Evolutionary conservation across 2,329 filamentous ascomycete genomes (phyloP), one percentile per base, ranked within the genome.

Genomic region (Aspergillus pseudoterreus): DNA sequence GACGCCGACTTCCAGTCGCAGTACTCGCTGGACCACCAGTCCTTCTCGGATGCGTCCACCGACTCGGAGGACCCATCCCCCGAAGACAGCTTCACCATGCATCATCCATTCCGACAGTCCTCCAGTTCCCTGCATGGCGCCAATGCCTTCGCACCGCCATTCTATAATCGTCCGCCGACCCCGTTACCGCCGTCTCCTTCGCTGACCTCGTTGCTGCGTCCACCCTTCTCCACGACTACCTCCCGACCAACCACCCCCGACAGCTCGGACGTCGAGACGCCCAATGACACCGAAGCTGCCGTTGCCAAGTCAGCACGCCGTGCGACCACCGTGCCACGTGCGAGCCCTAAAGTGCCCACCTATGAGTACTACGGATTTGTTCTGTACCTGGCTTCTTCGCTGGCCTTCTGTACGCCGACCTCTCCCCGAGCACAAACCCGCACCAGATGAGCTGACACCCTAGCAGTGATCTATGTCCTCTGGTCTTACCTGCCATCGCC

Each of bases 341-440:
- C 91, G 1, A 87, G 87, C 49, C 94, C 94, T 1, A 91, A 94
- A 68, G 92, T 99, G 2, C 94, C 94, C n/a, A 99, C 94, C 0
- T 97, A 99, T 75, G 94, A 99, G 70, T 99, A 97, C 82, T 97
- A 97, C 70, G 94, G 94, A 68, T 99, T 99, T 74, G 92, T 95
- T 49, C 82, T 99, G 45, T 97, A 99, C 75, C 81, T 99, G 36
- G 90, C 92, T 66, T 92, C 87, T 56, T 90, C 86, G 19, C 78
- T 94, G 47, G 84, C 84, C 2, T 97, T 97, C 68, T 77, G 87
- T 67, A 79, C 82, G 65, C 87, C 10, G 19, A 43, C 21, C 14
- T 12, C 10, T 14, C 44, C 17, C 36, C 21, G 11, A 12, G 8
- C 35, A 36, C 6, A 2, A 12, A 12, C 2, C 41, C 17, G n/a